Evolutionary conservation across 352 stramenopile species (phyloP).

Genomic region (Globisporangium nagaii): DNA sequence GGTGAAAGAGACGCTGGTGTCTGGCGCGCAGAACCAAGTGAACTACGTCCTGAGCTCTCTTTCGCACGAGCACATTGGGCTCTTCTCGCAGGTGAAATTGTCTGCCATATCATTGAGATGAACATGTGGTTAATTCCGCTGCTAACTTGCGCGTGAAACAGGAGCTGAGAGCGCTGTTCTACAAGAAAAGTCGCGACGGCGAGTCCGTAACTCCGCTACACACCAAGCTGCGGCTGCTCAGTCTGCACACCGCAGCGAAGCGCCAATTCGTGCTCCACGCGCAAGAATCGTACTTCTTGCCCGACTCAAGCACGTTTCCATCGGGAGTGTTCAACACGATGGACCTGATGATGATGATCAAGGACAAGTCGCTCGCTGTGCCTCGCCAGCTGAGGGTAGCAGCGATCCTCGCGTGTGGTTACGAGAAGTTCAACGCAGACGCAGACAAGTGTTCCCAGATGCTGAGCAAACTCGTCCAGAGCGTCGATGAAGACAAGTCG

Average conservation of each 20-base stretch:
- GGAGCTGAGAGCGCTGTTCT: constrained; percentile 74
- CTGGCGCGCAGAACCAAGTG: constrained; percentile 77
- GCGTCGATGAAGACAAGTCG: constrained; percentile 56
- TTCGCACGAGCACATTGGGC: constrained; percentile 61
- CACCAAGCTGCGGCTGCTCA: constrained; percentile 68
- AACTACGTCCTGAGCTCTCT: constrained; percentile 82
- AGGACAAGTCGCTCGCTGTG: constrained; percentile 53
- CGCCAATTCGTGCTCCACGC: constrained; percentile 57
- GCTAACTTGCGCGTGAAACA: too few species aligned
- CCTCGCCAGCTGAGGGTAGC: constrained; percentile 63
- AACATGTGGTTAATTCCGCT: too few species aligned
- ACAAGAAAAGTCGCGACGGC: constrained; percentile 44
- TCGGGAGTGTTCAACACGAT: constrained; percentile 74
- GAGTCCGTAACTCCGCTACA: constrained; percentile 47
- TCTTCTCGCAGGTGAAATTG: constrained; percentile 55
- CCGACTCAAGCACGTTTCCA: constrained; percentile 43
- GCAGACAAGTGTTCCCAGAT: constrained; percentile 53
- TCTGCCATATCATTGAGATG: background rate
- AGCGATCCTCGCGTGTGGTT: constrained; percentile 71
- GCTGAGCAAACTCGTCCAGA: constrained; percentile 56
- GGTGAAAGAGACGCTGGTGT: constrained; percentile 74
- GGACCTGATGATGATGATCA: constrained; percentile 81
- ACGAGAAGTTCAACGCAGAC: constrained; percentile 64
- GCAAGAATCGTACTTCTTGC: constrained; percentile 58
- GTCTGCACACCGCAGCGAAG: constrained; percentile 66